A percentile compares a stretch with the other conserved stretches of the same genome.
These are phyloP conservation scores for Schizophyllum commune DNA, from an alignment of 1,284 basidiomycete species.

Conservation along the genomic window DNA sequence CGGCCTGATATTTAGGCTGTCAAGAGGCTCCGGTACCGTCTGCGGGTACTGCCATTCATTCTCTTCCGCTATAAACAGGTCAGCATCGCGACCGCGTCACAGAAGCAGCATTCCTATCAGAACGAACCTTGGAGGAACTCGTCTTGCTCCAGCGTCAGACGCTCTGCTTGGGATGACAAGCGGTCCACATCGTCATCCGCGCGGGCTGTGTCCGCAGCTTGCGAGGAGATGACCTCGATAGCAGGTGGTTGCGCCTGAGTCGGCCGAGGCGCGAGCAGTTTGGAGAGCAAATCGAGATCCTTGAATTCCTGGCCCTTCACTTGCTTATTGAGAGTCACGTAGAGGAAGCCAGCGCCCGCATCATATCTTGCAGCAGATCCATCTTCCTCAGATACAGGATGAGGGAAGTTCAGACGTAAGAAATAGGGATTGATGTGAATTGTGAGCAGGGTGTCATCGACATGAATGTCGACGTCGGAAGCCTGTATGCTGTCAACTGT, in stretches of 20 bases:
- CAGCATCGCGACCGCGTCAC: not conserved
- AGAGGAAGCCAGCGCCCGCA: slow-evolving; percentile 62
- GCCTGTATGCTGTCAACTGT: slow-evolving; percentile 42
- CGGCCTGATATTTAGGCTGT: slow-evolving; percentile 30
- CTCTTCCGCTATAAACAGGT: slow-evolving; percentile 43
- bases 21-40: slow-evolving; percentile 34
- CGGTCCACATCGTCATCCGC: slow-evolving; percentile 29
- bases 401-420: slow-evolving; percentile 65
- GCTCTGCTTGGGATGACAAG: slow-evolving; percentile 29
- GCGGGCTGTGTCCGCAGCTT: slow-evolving; percentile 16
- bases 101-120: slow-evolving; percentile 6
- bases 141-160: slow-evolving; percentile 44
- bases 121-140: slow-evolving; percentile 52
- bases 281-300: slow-evolving; percentile 70
- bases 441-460: slow-evolving; percentile 63
- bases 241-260: slow-evolving; percentile 31
- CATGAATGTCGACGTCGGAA: slow-evolving; percentile 69
- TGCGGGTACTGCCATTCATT: slow-evolving; percentile 76
- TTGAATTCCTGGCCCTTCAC: slow-evolving; percentile 56
- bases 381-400: slow-evolving; percentile 60
- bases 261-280: slow-evolving; percentile 60
- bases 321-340: slow-evolving; percentile 62
- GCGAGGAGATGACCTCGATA: slow-evolving; percentile 58
- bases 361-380: slow-evolving; percentile 65
- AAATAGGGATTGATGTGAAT: slow-evolving; percentile 77